Evolutionary conservation across 23 red algal genomes (phyloP).

Genomic region (Gracilariopsis chorda): DNA sequence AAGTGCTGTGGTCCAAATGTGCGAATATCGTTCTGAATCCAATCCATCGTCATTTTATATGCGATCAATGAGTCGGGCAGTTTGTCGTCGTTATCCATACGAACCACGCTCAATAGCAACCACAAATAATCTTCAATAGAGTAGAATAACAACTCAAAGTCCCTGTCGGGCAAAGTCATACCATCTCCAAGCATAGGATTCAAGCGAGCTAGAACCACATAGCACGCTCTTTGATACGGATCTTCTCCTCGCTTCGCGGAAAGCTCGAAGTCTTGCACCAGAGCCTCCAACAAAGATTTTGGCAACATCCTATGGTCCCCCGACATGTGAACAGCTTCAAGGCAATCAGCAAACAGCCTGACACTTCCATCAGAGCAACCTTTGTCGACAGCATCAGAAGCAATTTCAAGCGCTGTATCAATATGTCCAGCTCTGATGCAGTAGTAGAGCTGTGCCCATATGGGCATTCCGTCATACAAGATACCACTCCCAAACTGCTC

Average conservation of each 20-base stretch:
- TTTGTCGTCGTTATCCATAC: conserved; percentile 56
- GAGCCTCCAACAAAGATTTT: conserved; percentile 41
- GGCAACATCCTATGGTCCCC: conserved; percentile 32
- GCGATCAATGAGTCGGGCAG: conserved; percentile 34
- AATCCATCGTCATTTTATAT: conserved; percentile 44
- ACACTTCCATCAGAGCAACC: conserved; percentile 35
- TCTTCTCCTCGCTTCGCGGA: conserved; percentile 64
- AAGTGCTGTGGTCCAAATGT: conserved; percentile 79
- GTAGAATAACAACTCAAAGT: conserved; percentile 79
- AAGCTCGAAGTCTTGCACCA: conserved; percentile 79
- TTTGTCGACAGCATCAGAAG: conserved; percentile 35
- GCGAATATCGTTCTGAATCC: conserved; percentile 73
- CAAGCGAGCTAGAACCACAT: conserved; percentile 53
- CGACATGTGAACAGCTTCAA: background rate
- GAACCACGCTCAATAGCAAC: conserved; percentile 67
- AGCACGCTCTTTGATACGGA: conserved; percentile 74
- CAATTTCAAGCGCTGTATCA: conserved; percentile 45
- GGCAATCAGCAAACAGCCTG: conserved; percentile 14
- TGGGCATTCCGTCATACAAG: conserved; percentile 61
- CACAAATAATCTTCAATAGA: conserved; percentile 96
- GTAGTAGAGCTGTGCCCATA: conserved; percentile 81
- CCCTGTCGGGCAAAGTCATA: conserved; percentile 64
- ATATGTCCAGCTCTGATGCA: conserved; percentile 71
- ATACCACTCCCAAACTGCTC: conserved; percentile 22
- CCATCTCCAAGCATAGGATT: conserved; percentile 50